Conservation (phyloP, 2,329 filamentous ascomycete species). For the Trichoderma sp. region DNA sequence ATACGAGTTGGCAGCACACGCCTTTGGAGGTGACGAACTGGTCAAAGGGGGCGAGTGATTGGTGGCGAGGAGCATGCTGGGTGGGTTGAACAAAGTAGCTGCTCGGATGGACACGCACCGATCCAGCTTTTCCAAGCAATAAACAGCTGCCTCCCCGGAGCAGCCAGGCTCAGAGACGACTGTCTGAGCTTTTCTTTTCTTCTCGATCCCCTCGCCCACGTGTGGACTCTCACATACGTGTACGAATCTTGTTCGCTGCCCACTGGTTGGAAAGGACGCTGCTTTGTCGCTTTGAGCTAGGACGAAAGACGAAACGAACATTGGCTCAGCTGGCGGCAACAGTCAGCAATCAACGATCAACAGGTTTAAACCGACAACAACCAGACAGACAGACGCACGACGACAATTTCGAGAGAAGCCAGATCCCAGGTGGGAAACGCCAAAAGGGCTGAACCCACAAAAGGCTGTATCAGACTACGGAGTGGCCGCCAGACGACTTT, state of each 20-base stretch:
- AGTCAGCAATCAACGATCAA: not conserved
- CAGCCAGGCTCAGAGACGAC: constrained; percentile 3
- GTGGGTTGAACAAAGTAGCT: constrained; percentile 22
- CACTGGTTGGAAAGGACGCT: not conserved
- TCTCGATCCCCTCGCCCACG: not conserved
- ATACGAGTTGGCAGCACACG: constrained; percentile 24
- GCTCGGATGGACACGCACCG: constrained; percentile 8
- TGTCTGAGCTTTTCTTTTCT: constrained; percentile 2
- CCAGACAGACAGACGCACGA: not conserved
- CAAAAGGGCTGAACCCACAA: not conserved
- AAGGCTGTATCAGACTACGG: not conserved
- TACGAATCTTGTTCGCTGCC: not conserved
- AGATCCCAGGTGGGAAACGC: not conserved
- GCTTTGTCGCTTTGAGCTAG: not conserved
- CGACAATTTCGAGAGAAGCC: not conserved
- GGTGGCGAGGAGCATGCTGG: constrained; percentile 22
- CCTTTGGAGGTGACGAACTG: constrained; percentile 17
- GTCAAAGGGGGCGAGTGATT: constrained; percentile 20
- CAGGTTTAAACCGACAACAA: not conserved
- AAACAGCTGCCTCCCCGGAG: constrained; percentile 22
- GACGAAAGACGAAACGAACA: not conserved
- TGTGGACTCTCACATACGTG: not conserved
- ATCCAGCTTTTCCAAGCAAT: constrained; percentile 20
- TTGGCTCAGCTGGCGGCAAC: not conserved
- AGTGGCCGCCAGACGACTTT: not conserved